Evolutionary conservation across 148 eudicot genomes (phyloP).

Genomic region (Chenopodium berlandieri): DNA sequence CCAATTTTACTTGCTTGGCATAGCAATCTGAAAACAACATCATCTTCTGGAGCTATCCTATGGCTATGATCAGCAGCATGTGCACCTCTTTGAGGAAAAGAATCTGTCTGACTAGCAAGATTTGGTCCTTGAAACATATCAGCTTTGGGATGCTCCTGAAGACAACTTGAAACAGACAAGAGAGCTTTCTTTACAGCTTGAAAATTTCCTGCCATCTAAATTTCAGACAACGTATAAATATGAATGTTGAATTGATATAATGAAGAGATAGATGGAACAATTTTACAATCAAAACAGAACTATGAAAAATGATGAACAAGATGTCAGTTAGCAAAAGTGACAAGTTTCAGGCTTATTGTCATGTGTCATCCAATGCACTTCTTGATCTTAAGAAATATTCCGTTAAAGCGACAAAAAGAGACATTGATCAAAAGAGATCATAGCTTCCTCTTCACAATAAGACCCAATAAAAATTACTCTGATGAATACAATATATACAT

Average conservation of each 20-base stretch:
- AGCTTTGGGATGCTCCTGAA: constrained; percentile 46
- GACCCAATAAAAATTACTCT: not conserved
- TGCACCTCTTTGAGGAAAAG: constrained; percentile 24
- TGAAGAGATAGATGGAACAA: not conserved
- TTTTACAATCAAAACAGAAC: not conserved
- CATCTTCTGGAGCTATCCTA: constrained; percentile 51
- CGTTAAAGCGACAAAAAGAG: not conserved
- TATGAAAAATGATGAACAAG: not conserved
- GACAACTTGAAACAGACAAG: constrained; percentile 53
- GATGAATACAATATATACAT: not conserved
- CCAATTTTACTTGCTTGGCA: constrained; percentile 52
- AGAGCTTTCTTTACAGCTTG: constrained; percentile 55
- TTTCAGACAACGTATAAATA: not conserved
- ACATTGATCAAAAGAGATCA: not conserved
- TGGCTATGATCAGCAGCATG: constrained; percentile 33
- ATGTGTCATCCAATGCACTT: not conserved
- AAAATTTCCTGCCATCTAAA: constrained; percentile 52
- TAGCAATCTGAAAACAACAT: constrained; percentile 48
- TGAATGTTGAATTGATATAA: not conserved
- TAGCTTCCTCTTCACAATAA: not conserved
- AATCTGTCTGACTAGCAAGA: constrained; percentile 21
- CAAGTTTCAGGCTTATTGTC: not conserved
- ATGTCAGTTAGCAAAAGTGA: not conserved
- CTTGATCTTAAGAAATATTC: not conserved
- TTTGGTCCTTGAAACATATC: constrained; percentile 13